phyloP scores from a whole-genome alignment of 2,329 filamentous ascomycete species.

The Pestalotiopsis sp. region DNA sequence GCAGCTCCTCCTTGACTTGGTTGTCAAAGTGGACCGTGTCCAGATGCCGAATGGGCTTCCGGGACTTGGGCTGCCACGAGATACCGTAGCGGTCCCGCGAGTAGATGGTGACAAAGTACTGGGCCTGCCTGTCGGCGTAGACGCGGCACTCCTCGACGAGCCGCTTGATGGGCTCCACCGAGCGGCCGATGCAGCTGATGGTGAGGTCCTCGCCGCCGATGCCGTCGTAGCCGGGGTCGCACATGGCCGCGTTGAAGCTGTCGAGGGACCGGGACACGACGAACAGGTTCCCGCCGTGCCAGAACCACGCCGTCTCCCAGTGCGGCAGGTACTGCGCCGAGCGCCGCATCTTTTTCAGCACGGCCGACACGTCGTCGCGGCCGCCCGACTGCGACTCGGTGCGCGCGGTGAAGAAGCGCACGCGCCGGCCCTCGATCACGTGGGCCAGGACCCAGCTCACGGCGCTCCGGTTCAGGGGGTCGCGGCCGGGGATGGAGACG shows the following conservation, averaged over 20 bases:
- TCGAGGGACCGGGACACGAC: slow-evolving; percentile 44
- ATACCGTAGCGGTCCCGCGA: slow-evolving; percentile 47
- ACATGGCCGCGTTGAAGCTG: slow-evolving; percentile 37
- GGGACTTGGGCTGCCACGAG: slow-evolving; percentile 21
- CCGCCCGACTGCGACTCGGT: slow-evolving; percentile 37
- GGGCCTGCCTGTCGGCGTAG: slow-evolving; percentile 47
- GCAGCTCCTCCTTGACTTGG: slow-evolving; percentile 45
- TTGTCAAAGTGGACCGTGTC: slow-evolving; percentile 52
- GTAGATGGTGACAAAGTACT: slow-evolving; percentile 54
- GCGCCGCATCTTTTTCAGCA: slow-evolving; percentile 43
- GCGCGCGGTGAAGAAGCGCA: slow-evolving; percentile 46
- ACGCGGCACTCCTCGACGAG: slow-evolving; percentile 50
- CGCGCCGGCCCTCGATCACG: slow-evolving; percentile 36
- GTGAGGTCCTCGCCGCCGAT: slow-evolving; percentile 48
- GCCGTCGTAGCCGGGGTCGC: slow-evolving; percentile 47
- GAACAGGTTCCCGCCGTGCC: slow-evolving; percentile 48
- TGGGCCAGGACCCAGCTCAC: slow-evolving; percentile 47
- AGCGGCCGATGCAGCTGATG: slow-evolving; percentile 53
- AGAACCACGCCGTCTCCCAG: slow-evolving; percentile 50
- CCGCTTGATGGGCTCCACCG: slow-evolving; percentile 48
- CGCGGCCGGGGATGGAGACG: slow-evolving; percentile 44
- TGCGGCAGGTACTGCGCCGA: slow-evolving; percentile 47
- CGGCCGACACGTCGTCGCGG: slow-evolving; percentile 37
- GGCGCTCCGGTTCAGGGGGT: slow-evolving; percentile 47
- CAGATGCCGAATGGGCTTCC: slow-evolving; percentile 12